Evolutionary conservation across 768 basidiomycete species (phyloP).

Genomic region (Boletus reticulatus): DNA sequence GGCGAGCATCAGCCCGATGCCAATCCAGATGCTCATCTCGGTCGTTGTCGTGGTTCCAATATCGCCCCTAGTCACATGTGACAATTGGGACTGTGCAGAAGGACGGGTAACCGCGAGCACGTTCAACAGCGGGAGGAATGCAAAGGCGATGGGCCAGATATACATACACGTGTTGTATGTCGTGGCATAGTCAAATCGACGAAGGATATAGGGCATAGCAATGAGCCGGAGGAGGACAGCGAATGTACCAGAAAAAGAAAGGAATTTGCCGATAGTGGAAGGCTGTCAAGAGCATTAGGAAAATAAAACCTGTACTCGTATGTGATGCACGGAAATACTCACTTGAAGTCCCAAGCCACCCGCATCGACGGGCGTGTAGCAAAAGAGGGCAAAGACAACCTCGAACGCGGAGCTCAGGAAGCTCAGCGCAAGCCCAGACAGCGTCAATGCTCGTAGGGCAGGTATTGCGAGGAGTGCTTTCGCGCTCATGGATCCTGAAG

Average conservation of each 20-base stretch:
- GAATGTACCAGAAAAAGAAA: slow-evolving; percentile 48
- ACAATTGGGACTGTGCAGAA: background rate
- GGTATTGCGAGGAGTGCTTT: slow-evolving; percentile 44
- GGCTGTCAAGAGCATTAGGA: slow-evolving; percentile 31
- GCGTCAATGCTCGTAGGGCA: slow-evolving; percentile 45
- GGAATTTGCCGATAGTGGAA: slow-evolving; percentile 53
- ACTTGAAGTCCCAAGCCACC: slow-evolving; percentile 60
- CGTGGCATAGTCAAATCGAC: slow-evolving; percentile 7
- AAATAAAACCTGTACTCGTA: background rate
- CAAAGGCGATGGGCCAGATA: slow-evolving; percentile 4
- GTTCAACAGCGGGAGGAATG: slow-evolving; percentile 3
- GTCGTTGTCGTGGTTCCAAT: background rate
- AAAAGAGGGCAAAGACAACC: slow-evolving; percentile 60
- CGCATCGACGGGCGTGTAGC: slow-evolving; percentile 49
- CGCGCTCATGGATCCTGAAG: slow-evolving; percentile 17
- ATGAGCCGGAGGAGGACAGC: slow-evolving; percentile 47
- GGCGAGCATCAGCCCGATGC: slow-evolving; percentile 40
- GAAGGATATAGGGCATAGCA: slow-evolving; percentile 38
- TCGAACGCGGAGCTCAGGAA: slow-evolving; percentile 57
- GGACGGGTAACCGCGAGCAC: background rate
- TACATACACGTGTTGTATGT: slow-evolving; percentile 3
- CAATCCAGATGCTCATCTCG: slow-evolving; percentile 41
- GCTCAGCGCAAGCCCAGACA: slow-evolving; percentile 46
- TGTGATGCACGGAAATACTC: background rate
- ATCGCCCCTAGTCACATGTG: background rate